Percentiles rank a stretch among this genome's conserved stretches.
Conservation (phyloP, 2,329 filamentous ascomycete species). For the Cyphellophora attinorum region DNA sequence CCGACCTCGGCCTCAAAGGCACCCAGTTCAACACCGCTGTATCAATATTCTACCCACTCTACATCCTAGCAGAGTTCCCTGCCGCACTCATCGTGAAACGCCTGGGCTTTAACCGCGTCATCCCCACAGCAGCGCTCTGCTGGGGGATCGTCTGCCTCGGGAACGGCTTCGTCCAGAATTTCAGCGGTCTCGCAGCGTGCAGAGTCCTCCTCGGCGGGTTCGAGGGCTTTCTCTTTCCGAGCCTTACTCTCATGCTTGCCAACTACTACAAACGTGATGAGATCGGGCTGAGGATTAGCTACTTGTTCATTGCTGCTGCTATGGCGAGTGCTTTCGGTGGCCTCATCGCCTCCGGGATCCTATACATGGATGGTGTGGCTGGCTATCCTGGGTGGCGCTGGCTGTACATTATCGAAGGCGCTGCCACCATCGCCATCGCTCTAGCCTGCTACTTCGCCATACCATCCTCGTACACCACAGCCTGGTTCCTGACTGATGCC, state of each 20-base stretch:
- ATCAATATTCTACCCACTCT: slow-evolving; percentile 41
- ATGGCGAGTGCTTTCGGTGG: slow-evolving; percentile 32
- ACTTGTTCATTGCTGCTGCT: slow-evolving; percentile 33
- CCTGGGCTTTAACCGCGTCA: slow-evolving; percentile 36
- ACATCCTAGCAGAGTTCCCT: slow-evolving; percentile 39
- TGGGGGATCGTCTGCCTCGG: slow-evolving; percentile 43
- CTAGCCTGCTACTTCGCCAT: slow-evolving; percentile 2
- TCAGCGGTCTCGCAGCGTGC: slow-evolving; percentile 39
- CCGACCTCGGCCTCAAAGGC: slow-evolving; percentile 31
- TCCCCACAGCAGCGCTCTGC: slow-evolving; percentile 40
- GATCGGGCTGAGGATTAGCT: slow-evolving; percentile 49
- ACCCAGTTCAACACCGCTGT: slow-evolving; percentile 36
- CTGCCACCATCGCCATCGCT: slow-evolving; percentile 5
- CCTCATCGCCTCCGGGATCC: slow-evolving; percentile 19
- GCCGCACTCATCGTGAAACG: slow-evolving; percentile 40
- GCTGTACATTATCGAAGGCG: slow-evolving; percentile 13
- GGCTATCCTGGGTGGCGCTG: slow-evolving; percentile 13
- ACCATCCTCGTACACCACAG: slow-evolving; percentile 3
- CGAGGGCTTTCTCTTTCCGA: slow-evolving; percentile 33
- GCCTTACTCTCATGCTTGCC: slow-evolving; percentile 29
- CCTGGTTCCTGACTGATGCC: slow-evolving; percentile 28
- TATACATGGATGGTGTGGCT: slow-evolving; percentile 12
- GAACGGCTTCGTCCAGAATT: slow-evolving; percentile 45
- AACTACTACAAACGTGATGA: slow-evolving; percentile 29
- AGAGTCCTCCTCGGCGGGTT: slow-evolving; percentile 50